Conservation (phyloP, 345 rosid genomes). For the Acer negundo region DNA sequence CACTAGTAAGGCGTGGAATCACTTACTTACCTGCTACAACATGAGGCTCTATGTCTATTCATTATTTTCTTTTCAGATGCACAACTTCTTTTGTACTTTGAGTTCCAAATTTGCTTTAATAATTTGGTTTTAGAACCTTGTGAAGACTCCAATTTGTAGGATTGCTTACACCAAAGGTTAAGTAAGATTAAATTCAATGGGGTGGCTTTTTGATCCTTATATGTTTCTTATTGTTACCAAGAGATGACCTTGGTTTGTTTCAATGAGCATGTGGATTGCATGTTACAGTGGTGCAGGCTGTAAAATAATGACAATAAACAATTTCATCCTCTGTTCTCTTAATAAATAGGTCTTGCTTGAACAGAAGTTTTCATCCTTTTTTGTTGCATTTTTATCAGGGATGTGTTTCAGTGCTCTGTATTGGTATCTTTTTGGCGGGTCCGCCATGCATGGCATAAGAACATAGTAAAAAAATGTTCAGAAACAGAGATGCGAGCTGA, state of each 20-base stretch:
- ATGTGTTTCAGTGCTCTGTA: constrained; percentile 89
- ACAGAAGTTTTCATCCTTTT: constrained; percentile 4
- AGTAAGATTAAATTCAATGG: not conserved
- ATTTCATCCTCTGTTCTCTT: not conserved
- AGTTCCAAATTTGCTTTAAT: constrained; percentile 1
- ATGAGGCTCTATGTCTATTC: not conserved
- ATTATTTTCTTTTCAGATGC: constrained; percentile 2
- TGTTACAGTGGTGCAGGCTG: not conserved
- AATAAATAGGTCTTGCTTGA: constrained; percentile 10
- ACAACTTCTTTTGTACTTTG: not conserved
- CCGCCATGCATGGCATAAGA: constrained; percentile 90
- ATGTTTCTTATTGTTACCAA: not conserved
- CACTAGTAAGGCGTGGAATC: not conserved
- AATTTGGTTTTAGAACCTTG: constrained; percentile 2
- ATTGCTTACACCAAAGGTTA: not conserved
- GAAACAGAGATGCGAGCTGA: constrained; percentile 57
- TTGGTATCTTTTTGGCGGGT: constrained; percentile 84
- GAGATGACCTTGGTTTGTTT: not conserved
- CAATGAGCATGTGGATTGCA: not conserved
- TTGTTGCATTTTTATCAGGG: constrained; percentile 54
- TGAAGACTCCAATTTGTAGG: constrained; percentile 10
- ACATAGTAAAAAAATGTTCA: constrained; percentile 74
- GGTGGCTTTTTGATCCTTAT: not conserved
- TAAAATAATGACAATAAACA: not conserved
- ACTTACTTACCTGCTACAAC: not conserved